These are phyloP conservation scores for Aureobasidium subglaciale DNA, from an alignment of 2,329 filamentous ascomycete species.

Conservation along the genomic window DNA sequence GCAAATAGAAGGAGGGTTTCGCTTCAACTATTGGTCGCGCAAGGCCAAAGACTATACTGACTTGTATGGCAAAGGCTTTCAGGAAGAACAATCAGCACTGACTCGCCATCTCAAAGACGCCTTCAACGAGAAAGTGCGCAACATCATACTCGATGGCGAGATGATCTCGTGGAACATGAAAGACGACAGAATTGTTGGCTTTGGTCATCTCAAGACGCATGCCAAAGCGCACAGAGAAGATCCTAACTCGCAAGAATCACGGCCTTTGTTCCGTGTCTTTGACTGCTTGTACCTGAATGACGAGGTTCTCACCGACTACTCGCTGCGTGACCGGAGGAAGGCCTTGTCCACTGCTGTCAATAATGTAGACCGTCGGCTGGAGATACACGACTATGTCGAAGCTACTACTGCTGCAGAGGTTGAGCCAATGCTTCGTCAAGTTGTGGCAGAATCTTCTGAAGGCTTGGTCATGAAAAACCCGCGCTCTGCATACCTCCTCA, in stretches of 20 bases:
- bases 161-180: slow-evolving; percentile 98
- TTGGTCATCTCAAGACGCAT: slow-evolving; percentile 89
- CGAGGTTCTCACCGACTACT: slow-evolving; percentile 70
- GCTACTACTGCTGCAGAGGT: slow-evolving; percentile 65
- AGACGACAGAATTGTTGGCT: slow-evolving; percentile 75
- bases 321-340: slow-evolving; percentile 68
- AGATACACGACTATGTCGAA: slow-evolving; percentile 67
- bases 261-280: slow-evolving; percentile 79
- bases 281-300: slow-evolving; percentile 88
- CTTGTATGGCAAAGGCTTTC: slow-evolving; percentile 72
- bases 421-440: slow-evolving; percentile 69
- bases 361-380: slow-evolving; percentile 66
- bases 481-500: slow-evolving; percentile 74
- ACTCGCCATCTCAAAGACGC: slow-evolving; percentile 72
- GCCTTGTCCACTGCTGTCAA: slow-evolving; percentile 67
- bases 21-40: slow-evolving; percentile 86
- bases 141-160: slow-evolving; percentile 88
- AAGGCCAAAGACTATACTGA: slow-evolving; percentile 97
- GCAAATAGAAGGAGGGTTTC: slow-evolving; percentile 57
- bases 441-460: slow-evolving; percentile 81
- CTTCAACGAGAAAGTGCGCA: slow-evolving; percentile 70
- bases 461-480: slow-evolving; percentile 93
- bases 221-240: slow-evolving; percentile 74
- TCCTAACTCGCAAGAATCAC: slow-evolving; percentile 56
- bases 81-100: slow-evolving; percentile 62